Base-by-base conservation (phyloP, 164 flowering plant species). In the Piper betle region DNA sequence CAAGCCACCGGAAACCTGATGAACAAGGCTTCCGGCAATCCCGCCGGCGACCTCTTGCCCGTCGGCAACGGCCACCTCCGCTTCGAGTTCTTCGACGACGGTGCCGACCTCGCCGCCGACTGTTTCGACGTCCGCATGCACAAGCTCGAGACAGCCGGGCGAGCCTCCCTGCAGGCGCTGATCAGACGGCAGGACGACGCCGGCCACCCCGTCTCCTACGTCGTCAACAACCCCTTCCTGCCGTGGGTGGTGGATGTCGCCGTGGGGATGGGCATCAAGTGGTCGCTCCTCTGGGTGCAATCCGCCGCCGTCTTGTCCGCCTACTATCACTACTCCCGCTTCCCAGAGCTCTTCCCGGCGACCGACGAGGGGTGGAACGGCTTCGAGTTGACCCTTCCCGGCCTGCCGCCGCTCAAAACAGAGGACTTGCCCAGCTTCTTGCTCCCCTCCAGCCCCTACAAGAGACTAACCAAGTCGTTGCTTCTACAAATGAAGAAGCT, bases 171-270 rank as follows among this genome's bases (percentile, higher is more conserved):
- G 25, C 65, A 82, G 4, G 39, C 42, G 10, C 80, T 84, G 69
- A 57, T 86, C 60, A 19, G 9, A 5, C 65, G 55, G 9, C 69
- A 73, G 43, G 78, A 71, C 2, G 72, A 71, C 5, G 60, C 64
- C 7, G 79, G 74, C 43, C 78, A 82, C 0, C 85, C 86, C 2
- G 81, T 91, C 10, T 71, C 88, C 0, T 91, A 88, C 66, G 33
- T 88, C n/a, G 73, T 91, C 59, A 74, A 74, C 68, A 91, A 84
- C 67, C 84, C 91, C 0, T 87, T 90, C 62, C 66, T 87, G 3
- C 89, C 97, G 0, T 90, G 96, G 93, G 96, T 76, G 0, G 68
- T 77, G 4, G 97, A 85, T 56, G 80, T 87, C 3, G 92, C 91
- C 1, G 78, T 68, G 1, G 69, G 59, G 0, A 58, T 80, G 4